Percentiles rank a stretch among this genome's conserved stretches.
Evolutionary conservation across 164 flowering plant genomes (phyloP).

Genomic region (Malania oleifera): DNA sequence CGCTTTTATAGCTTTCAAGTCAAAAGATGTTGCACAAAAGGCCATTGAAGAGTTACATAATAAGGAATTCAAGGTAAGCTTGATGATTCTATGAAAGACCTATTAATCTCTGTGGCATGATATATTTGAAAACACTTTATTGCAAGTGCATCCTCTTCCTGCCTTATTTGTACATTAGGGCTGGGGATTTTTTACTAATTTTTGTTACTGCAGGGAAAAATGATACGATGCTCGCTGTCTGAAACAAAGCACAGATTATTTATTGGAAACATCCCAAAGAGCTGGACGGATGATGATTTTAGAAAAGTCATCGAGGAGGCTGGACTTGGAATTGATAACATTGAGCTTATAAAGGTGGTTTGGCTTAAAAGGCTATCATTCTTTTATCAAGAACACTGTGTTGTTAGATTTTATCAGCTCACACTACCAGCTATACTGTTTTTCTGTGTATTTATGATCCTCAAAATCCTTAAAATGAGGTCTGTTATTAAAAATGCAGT

Average conservation of each 20-base stretch:
- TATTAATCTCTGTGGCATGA: not conserved
- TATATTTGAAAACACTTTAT: no score
- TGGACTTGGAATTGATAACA: constrained; percentile 86
- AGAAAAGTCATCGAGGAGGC: constrained; percentile 58
- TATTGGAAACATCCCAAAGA: constrained; percentile 95
- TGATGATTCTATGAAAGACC: not conserved
- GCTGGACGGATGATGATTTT: constrained; percentile 77
- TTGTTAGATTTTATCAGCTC: no score
- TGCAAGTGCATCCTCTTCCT: no score
- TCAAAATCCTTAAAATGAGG: no score
- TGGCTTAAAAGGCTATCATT: not conserved
- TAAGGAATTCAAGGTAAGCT: constrained; percentile 78
- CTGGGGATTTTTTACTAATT: constrained; percentile 2
- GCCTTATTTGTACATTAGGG: not conserved
- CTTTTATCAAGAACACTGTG: not conserved
- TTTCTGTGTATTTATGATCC: constrained; percentile 62
- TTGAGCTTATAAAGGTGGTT: constrained; percentile 86
- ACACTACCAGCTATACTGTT: not conserved
- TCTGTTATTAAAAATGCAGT: no score
- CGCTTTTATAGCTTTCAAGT: constrained; percentile 76
- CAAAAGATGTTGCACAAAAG: constrained; percentile 71
- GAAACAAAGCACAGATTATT: constrained; percentile 87
- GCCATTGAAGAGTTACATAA: constrained; percentile 77
- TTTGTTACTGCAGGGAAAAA: constrained; percentile 63
- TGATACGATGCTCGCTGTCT: constrained; percentile 78